Conservation (phyloP, 805 yeast genomes). For the Nematodospora valgi region DNA sequence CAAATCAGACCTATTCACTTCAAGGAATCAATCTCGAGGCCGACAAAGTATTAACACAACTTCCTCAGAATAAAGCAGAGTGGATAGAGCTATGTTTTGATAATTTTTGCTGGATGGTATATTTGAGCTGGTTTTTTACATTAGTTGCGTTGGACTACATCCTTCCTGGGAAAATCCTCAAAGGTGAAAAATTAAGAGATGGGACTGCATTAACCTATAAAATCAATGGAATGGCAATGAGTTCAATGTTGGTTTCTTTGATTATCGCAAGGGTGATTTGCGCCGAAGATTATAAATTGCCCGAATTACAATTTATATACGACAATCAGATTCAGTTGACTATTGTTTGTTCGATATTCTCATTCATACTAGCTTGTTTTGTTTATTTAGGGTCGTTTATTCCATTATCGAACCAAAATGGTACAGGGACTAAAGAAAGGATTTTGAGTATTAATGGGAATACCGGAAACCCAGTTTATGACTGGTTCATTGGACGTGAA, state of each 20-base stretch:
- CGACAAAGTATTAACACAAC: conserved; percentile 30
- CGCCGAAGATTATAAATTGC: conserved; percentile 51
- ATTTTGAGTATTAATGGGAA: conserved; percentile 87
- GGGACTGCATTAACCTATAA: conserved; percentile 68
- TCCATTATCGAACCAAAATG: conserved; percentile 51
- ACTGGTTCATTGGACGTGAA: conserved; percentile 97
- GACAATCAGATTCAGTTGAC: conserved; percentile 64
- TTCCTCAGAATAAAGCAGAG: conserved; percentile 23
- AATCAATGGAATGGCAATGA: conserved; percentile 73
- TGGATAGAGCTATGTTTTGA: conserved; percentile 38
- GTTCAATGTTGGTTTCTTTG: conserved; percentile 31
- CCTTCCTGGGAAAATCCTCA: conserved; percentile 52
- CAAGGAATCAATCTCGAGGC: conserved; percentile 47
- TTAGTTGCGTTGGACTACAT: conserved; percentile 62
- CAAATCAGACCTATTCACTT: conserved; percentile 57
- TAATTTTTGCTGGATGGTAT: conserved; percentile 55
- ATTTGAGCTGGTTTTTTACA: conserved; percentile 67
- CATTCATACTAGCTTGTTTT: conserved; percentile 58
- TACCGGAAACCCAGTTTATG: conserved; percentile 69
- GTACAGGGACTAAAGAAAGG: conserved; percentile 55
- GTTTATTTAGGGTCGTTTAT: conserved; percentile 69
- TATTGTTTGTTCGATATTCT: conserved; percentile 58
- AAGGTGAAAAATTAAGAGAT: conserved; percentile 75
- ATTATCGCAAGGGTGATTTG: conserved; percentile 50
- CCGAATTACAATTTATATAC: conserved; percentile 78